Percentiles rank a stretch among this genome's conserved stretches.
These are phyloP conservation scores for Flaveria ramosissima DNA, from an alignment of 129 eudicot species.

Conservation along the genomic window DNA sequence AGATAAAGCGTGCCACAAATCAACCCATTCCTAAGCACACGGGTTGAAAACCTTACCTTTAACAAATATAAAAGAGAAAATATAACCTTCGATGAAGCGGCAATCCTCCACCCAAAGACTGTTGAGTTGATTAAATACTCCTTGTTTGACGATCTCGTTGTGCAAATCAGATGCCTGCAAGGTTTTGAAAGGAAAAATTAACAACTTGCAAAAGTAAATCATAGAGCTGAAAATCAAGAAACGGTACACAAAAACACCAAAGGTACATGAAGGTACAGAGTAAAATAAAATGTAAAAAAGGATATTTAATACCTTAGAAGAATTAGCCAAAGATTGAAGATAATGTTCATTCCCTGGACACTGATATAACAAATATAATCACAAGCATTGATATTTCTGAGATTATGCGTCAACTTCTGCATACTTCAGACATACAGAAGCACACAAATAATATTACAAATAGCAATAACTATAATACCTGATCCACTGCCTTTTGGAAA, in stretches of 20 bases:
- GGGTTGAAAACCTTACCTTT: neutral
- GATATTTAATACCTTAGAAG: conserved; percentile 41
- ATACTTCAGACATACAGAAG: no score
- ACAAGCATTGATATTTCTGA: neutral
- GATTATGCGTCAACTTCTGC: neutral
- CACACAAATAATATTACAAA: neutral
- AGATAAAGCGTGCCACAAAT: neutral
- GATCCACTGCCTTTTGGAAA: conserved; percentile 55
- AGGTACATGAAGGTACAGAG: neutral
- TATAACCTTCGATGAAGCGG: conserved; percentile 47
- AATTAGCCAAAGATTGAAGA: conserved; percentile 46
- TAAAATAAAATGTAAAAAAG: neutral
- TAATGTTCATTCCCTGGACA: conserved; percentile 56
- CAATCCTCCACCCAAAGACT: conserved; percentile 44
- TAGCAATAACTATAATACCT: conserved; percentile 30
- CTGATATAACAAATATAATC: conserved; percentile 31
- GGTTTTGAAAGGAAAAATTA: neutral
- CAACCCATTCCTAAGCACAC: conserved; percentile 1
- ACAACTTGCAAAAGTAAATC: neutral
- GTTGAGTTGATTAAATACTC: conserved; percentile 47
- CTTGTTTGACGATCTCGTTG: conserved; percentile 50
- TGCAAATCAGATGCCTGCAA: conserved; percentile 56
- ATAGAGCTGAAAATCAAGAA: neutral
- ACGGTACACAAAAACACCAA: neutral
- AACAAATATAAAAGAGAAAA: neutral